Conservation (phyloP, 2,329 filamentous ascomycete genomes). For the Stagonosporopsis chrysanthemi region DNA sequence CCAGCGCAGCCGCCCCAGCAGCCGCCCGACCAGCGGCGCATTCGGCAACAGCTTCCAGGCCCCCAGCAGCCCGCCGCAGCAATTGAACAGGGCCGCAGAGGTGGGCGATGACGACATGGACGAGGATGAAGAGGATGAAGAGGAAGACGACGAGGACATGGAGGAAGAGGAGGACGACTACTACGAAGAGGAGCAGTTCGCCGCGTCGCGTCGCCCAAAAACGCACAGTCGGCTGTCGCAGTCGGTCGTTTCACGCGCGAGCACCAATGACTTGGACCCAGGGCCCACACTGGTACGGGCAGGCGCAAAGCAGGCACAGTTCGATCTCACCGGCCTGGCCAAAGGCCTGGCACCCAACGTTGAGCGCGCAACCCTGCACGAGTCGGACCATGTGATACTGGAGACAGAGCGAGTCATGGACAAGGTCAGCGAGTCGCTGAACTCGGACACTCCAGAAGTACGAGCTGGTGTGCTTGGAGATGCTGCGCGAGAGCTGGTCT, state of each 20-base stretch:
- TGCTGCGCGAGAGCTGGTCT: slow-evolving; percentile 40
- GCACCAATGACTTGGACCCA: slow-evolving; percentile 35
- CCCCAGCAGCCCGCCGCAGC: slow-evolving; percentile 47
- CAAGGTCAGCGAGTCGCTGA: slow-evolving; percentile 44
- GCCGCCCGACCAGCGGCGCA: slow-evolving; percentile 36
- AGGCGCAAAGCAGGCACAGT: slow-evolving; percentile 57
- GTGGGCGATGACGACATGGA: slow-evolving; percentile 51
- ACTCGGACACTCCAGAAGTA: slow-evolving; percentile 41
- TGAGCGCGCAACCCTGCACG: slow-evolving; percentile 67
- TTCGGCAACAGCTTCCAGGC: slow-evolving; percentile 38
- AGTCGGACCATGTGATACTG: slow-evolving; percentile 75
- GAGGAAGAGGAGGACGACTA: slow-evolving; percentile 54
- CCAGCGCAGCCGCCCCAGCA: slow-evolving; percentile 39
- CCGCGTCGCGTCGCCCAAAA: slow-evolving; percentile 40
- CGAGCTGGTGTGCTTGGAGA: slow-evolving; percentile 39
- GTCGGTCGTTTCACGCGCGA: slow-evolving; percentile 48
- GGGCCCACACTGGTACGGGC: slow-evolving; percentile 36
- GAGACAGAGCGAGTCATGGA: slow-evolving; percentile 75
- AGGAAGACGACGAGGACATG: slow-evolving; percentile 48
- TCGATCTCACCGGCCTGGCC: slow-evolving; percentile 74
- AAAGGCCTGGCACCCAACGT: slow-evolving; percentile 69
- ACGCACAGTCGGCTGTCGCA: slow-evolving; percentile 38
- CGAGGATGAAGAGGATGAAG: slow-evolving; percentile 41
- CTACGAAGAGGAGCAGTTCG: slow-evolving; percentile 55
- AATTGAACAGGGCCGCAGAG: slow-evolving; percentile 26